Evolutionary conservation across 495 filamentous ascomycete species (phyloP), one percentile per base, ranked within the genome.

Genomic region (Hypoxylon perforatum): DNA sequence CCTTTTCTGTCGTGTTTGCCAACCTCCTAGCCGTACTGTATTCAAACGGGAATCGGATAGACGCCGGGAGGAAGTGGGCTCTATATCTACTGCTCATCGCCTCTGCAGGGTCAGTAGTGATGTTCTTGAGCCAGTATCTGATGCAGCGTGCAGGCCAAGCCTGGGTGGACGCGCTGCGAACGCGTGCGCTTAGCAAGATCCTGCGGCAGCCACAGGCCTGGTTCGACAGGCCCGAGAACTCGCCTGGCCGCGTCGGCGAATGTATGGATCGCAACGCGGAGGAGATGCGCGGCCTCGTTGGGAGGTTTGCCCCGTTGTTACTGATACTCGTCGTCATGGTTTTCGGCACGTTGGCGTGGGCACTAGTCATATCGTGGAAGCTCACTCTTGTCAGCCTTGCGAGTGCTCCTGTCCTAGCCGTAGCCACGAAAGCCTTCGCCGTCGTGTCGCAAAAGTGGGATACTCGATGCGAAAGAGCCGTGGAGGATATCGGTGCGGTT

Each of bases 251-350:
- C 28, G 82, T 99, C 14, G 85, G 80, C 0, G 86, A 91, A 53
- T 90, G 86, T 50, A 84, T 97, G 3, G 92, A 95, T 67, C 84
- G 91, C 48, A 90, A 94, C 69, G 91, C 88, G 1, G 95, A 98
- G 75, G 92, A 97, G 69, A 94, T 94, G 85, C 84, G 90, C 3
- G 92, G 92, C 60, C 73, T 98, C 0, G 78, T 97, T 1, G 90
- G 91, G 9, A 86, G 90, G 39, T 97, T 96, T 70, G 85, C 87
- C 5, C 90, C 87, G 3, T 86, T 88, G 41, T 72, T 90, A 0
- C 83, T 93, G 12, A 85, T 91, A 4, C 86, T 88, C 4, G 69
- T 80, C 4, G 53, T 84, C 9, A 92, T 95, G 82, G 84, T 90
- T 14, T 35, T 78, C 1, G 85, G 90, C 15, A 85, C 92, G 0